phyloP scores from a whole-genome alignment of 23 red algal species.

The Gracilaria vermiculophylla region DNA sequence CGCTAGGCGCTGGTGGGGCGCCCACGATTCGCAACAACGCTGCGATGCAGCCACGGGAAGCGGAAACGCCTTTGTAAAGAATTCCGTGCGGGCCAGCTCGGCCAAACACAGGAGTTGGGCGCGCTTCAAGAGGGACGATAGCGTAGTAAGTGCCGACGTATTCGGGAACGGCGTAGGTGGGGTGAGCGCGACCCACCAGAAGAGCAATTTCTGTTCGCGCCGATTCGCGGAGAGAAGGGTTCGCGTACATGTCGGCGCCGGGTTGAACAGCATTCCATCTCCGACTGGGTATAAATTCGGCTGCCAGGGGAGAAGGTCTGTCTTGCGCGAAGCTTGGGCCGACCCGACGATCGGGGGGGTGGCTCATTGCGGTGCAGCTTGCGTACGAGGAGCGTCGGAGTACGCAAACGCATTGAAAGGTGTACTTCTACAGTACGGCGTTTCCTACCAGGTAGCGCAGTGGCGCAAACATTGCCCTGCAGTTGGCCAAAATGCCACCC shows the following conservation, averaged over 20 bases:
- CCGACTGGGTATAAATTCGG: constrained; percentile 13
- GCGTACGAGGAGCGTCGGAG: not conserved
- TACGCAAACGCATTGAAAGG: not conserved
- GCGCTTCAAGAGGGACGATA: constrained; percentile 56
- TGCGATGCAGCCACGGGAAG: constrained; percentile 21
- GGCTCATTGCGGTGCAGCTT: not conserved
- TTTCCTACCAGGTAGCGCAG: constrained; percentile 6
- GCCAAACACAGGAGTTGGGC: constrained; percentile 33
- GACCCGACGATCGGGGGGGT: constrained; percentile 16
- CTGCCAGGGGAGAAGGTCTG: constrained; percentile 8
- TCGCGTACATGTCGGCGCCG: constrained; percentile 52
- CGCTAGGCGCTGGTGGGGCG: constrained; percentile 48
- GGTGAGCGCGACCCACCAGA: constrained; percentile 45
- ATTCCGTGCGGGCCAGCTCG: constrained; percentile 31
- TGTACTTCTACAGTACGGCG: not conserved
- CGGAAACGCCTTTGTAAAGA: constrained; percentile 77
- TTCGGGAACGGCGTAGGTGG: constrained; percentile 36
- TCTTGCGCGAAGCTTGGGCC: constrained; percentile 20
- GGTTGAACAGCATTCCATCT: constrained; percentile 19
- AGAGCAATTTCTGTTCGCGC: constrained; percentile 60
- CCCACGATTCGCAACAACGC: constrained; percentile 67
- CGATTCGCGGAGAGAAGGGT: constrained; percentile 54
- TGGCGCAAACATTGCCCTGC: not conserved
- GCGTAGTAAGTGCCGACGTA: constrained; percentile 57
- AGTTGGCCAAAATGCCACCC: not conserved